Percentiles rank a stretch among this genome's conserved stretches.
Conservation (phyloP, 192 early-diverging fungal species). For the Backusella westeae region DNA sequence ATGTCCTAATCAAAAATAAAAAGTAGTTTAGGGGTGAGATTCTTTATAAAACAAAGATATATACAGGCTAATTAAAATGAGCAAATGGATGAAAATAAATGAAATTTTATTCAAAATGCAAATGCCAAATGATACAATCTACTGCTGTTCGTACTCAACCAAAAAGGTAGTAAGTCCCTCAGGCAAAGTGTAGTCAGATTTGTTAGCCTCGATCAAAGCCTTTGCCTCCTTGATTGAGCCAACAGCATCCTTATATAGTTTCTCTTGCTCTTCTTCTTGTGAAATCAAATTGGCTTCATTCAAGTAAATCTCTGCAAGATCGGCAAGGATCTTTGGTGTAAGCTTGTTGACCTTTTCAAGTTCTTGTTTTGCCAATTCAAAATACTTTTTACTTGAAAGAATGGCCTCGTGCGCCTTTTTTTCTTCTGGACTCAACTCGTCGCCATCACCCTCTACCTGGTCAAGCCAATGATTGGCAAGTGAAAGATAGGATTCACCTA, state of each 20-base stretch:
- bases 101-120: neutral
- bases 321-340: constrained; percentile 17
- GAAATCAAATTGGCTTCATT: constrained; percentile 32
- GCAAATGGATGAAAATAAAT: no score
- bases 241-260: constrained; percentile 25
- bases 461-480: constrained; percentile 31
- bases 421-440: constrained; percentile 17
- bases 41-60: no score
- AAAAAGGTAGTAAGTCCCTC: constrained; percentile 35
- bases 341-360: constrained; percentile 4
- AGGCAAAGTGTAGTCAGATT: constrained; percentile 23
- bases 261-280: constrained; percentile 23
- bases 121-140: neutral
- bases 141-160: constrained; percentile 26
- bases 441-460: constrained; percentile 11
- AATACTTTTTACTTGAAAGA: constrained; percentile 16
- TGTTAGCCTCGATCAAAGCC: neutral
- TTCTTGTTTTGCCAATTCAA: neutral
- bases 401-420: constrained; percentile 27
- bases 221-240: constrained; percentile 19
- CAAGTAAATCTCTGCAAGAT: constrained; percentile 31
- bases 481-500: constrained; percentile 26
- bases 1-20: neutral
- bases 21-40: no score
- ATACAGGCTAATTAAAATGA: no score